Percentiles rank a stretch among this genome's conserved stretches.
Evolutionary conservation across 805 yeast species (phyloP).

Genomic region (Candida ulmi): DNA sequence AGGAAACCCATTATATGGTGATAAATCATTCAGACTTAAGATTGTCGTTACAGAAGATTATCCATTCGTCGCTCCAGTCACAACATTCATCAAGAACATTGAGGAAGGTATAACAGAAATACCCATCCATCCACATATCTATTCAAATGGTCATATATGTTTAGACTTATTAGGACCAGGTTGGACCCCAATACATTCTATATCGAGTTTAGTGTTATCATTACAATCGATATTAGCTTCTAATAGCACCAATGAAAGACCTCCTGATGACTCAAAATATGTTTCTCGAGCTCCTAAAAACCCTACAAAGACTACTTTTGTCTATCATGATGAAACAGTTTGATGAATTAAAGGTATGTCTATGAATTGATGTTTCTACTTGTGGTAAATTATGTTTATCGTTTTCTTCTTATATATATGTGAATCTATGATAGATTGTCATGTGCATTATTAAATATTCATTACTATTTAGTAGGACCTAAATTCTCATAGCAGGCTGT

Average conservation of each 20-base stretch:
- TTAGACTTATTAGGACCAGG: conserved; percentile 51
- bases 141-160: conserved; percentile 77
- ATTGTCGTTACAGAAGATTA: conserved; percentile 39
- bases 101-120: conserved; percentile 25
- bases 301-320: conserved; percentile 46
- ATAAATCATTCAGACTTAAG: conserved; percentile 35
- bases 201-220: conserved; percentile 45
- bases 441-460: neutral
- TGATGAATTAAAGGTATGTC: too few species aligned
- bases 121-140: conserved; percentile 72
- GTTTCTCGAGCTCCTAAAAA: conserved; percentile 48
- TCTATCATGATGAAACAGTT: conserved; percentile 54
- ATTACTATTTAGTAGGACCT: neutral
- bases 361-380: too few species aligned
- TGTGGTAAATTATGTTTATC: too few species aligned
- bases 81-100: conserved; percentile 36
- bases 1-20: conserved; percentile 32
- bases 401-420: too few species aligned
- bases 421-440: too few species aligned
- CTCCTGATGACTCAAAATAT: conserved; percentile 51
- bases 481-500: neutral
- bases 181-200: conserved; percentile 24
- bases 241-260: conserved; percentile 43
- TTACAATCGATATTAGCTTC: conserved; percentile 59
- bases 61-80: conserved; percentile 57